Conservation (phyloP, 495 filamentous ascomycete species). For the Penicillium flavigenum region DNA sequence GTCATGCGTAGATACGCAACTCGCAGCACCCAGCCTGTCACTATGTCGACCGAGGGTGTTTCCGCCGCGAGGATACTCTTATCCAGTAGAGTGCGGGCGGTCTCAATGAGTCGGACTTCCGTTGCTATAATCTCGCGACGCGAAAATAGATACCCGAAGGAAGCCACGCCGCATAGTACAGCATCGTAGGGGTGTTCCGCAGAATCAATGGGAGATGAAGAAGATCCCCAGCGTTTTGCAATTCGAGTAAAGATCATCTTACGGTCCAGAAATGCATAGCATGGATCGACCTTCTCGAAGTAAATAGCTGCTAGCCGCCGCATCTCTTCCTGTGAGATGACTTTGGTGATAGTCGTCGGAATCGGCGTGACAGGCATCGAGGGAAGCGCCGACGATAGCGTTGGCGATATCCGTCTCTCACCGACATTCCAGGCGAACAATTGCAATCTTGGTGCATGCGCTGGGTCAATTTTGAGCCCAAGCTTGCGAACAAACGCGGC, state of each 20-base stretch:
- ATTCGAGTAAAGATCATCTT: conserved; percentile 33
- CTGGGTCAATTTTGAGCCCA: conserved; percentile 51
- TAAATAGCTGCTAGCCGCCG: conserved; percentile 39
- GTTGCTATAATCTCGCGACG: conserved; percentile 26
- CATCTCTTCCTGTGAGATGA: conserved; percentile 46
- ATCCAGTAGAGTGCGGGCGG: conserved; percentile 47
- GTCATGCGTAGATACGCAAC: conserved; percentile 53
- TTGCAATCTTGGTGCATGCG: conserved; percentile 51
- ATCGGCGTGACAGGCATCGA: conserved; percentile 12
- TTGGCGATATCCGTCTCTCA: conserved; percentile 31
- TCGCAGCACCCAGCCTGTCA: conserved; percentile 54
- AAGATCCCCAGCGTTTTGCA: conserved; percentile 36
- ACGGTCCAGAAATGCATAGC: conserved; percentile 52
- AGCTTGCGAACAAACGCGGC: conserved; percentile 55
- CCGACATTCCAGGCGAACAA: conserved; percentile 59
- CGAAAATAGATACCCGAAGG: conserved; percentile 50
- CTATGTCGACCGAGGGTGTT: conserved; percentile 35
- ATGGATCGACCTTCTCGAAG: conserved; percentile 51
- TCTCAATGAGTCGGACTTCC: conserved; percentile 42
- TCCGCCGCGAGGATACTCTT: conserved; percentile 32
- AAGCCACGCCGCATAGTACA: conserved; percentile 49
- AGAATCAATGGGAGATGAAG: conserved; percentile 15
- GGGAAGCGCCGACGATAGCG: conserved; percentile 8
- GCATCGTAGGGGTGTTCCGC: conserved; percentile 41
- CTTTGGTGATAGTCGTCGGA: conserved; percentile 32